phyloP scores from a whole-genome alignment of 2,329 filamentous ascomycete species.

The Orbilia quercus region DNA sequence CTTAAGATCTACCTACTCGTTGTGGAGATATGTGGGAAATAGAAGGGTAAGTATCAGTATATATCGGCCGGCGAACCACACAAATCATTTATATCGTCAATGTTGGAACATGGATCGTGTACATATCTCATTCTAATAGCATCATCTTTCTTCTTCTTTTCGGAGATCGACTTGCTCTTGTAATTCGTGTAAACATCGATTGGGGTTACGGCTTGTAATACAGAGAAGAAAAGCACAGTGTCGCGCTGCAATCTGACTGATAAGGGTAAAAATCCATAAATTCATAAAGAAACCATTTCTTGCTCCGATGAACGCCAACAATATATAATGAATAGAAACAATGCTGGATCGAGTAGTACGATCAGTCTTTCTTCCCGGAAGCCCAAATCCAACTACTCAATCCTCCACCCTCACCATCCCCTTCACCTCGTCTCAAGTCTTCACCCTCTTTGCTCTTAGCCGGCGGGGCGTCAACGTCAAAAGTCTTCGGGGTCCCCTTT shows the following conservation, averaged over 20 bases:
- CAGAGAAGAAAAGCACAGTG: constrained; percentile 2
- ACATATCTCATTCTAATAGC: background rate
- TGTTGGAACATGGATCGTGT: background rate
- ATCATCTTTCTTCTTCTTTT: background rate
- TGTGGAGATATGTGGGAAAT: too few relatives aligned
- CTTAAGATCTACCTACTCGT: too few relatives aligned
- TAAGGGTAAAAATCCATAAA: constrained; percentile 1
- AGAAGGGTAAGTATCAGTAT: too few relatives aligned
- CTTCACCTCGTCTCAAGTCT: constrained; percentile 3
- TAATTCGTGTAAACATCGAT: too few relatives aligned
- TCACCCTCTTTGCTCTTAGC: constrained; percentile 12
- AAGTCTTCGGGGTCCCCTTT: too few relatives aligned
- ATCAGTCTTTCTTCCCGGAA: constrained; percentile 44
- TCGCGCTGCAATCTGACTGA: too few relatives aligned
- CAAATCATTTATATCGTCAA: too few relatives aligned
- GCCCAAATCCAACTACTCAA: constrained; percentile 51
- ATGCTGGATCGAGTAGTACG: background rate
- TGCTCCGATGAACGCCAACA: constrained; percentile 29
- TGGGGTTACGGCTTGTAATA: too few relatives aligned
- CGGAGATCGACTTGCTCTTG: too few relatives aligned
- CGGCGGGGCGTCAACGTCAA: background rate
- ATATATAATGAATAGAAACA: constrained; percentile 13
- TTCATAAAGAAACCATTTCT: constrained; percentile 11
- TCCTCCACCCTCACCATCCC: constrained; percentile 26
- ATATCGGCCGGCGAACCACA: too few relatives aligned